Base-by-base conservation (phyloP, 768 basidiomycete species). In the Russula earlei region DNA sequence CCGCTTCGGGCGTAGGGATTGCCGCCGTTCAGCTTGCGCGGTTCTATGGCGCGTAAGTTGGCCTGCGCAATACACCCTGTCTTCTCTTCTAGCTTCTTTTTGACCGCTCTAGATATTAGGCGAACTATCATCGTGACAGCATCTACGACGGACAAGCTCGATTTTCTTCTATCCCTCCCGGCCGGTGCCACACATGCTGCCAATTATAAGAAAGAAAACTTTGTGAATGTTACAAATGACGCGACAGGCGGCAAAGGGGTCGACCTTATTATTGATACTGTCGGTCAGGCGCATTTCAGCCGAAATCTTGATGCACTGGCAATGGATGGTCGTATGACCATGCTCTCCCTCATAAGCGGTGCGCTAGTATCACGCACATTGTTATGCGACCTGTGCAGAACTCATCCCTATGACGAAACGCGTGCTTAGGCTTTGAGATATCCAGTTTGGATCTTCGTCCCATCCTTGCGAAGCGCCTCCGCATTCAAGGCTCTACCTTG, bases 11-110 rank as follows among this genome's bases (percentile, higher is more conserved):
- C 27, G 91, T 96, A 4, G 92, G 92, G 1, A 68, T 94, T 15
- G 85, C 92, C 3, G 89, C 90, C 14, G 89, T 87, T 47, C 94
- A 97, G 69, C 71, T 96, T 19, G 90, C 92, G 19, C 81, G 88
- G 24, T 65, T 77, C 43, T 79, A 77, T 58, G 81, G 81, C 55
- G 87, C 87, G 87, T 90, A 65, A 73, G 86, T 77, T 29, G 8
- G 19, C 33, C 27, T 47, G 11, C 44, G 31, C 43, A 43, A 36
- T 15, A 4, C 14, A 4, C 49, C 14, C 22, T 29, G 49, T 56
- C 41, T 31, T 54, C 46, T 60, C 44, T 14, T 44, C 29, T 19
- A 31, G 25, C 29, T 37, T 40, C n/a, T 43, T 20, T 42, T 19
- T 50, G 36, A 8, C 17, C 42, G n/a, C 15, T 20, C 24, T 8